Conservation (phyloP, 768 basidiomycete genomes). For the Filobasidium floriforme region DNA sequence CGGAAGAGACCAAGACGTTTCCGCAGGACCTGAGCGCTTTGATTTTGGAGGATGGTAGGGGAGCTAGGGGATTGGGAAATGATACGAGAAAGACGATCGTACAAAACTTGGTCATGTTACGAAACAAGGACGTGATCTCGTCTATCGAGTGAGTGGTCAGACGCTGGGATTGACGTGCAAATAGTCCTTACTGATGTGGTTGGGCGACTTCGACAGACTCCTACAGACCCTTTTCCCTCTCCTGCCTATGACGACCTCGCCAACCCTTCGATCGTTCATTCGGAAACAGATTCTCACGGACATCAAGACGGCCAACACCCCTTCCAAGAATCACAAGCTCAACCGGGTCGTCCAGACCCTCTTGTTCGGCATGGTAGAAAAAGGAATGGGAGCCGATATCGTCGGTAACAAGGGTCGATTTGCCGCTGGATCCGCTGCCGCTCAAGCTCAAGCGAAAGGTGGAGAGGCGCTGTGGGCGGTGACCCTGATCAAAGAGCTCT, state of each 20-base stretch:
- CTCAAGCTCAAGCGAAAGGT: constrained; percentile 48
- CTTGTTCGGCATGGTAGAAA: constrained; percentile 91
- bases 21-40: constrained; percentile 70
- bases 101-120: constrained; percentile 83
- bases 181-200: too few species aligned
- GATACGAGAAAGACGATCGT: constrained; percentile 79
- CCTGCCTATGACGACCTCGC: constrained; percentile 84
- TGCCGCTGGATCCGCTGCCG: constrained; percentile 39
- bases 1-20: constrained; percentile 77
- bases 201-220: constrained; percentile 57
- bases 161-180: background rate
- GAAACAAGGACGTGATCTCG: constrained; percentile 84
- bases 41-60: constrained; percentile 54
- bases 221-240: constrained; percentile 88
- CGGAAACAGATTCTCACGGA: constrained; percentile 92
- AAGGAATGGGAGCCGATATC: constrained; percentile 75
- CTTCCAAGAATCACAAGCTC: constrained; percentile 85
- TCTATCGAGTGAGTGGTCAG: constrained; percentile 70
- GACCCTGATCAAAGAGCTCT: constrained; percentile 82
- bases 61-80: constrained; percentile 50
- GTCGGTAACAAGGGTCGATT: constrained; percentile 65
- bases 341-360: constrained; percentile 93
- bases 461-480: constrained; percentile 98
- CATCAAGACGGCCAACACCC: constrained; percentile 79
- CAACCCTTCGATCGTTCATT: constrained; percentile 72